A percentile compares a stretch with the other conserved stretches of the same genome.
These are phyloP conservation scores for Lanmaoa rubissima DNA, from an alignment of 768 basidiomycete genomes.

Conservation along the genomic window DNA sequence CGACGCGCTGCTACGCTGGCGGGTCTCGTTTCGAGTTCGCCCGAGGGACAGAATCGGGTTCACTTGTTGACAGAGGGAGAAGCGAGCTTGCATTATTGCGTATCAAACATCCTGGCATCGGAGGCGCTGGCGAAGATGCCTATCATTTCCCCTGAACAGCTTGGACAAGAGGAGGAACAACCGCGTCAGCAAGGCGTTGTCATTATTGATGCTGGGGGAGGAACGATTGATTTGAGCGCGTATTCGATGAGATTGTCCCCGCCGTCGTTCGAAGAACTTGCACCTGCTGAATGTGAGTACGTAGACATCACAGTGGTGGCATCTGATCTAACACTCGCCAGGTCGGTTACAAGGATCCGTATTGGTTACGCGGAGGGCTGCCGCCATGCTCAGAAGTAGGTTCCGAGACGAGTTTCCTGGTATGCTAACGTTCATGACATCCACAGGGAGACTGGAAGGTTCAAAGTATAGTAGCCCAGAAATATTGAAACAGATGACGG, in stretches of 20 bases:
- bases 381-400: slow-evolving; percentile 29
- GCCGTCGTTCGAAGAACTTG: slow-evolving; percentile 39
- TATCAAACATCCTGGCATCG: slow-evolving; percentile 43
- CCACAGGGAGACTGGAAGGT: slow-evolving; percentile 29
- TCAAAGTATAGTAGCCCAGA: slow-evolving; percentile 33
- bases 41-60: slow-evolving; percentile 41
- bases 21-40: slow-evolving; percentile 45
- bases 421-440: neutral
- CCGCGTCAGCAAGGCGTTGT: slow-evolving; percentile 37
- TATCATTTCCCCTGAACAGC: slow-evolving; percentile 17
- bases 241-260: slow-evolving; percentile 41
- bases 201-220: slow-evolving; percentile 52
- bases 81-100: slow-evolving; percentile 58
- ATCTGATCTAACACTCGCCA: slow-evolving; percentile 13
- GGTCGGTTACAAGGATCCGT: slow-evolving; percentile 44
- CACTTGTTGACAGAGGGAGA: slow-evolving; percentile 65
- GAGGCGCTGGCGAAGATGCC: slow-evolving; percentile 26
- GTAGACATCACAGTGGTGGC: neutral
- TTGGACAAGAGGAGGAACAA: slow-evolving; percentile 18
- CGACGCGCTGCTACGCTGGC: slow-evolving; percentile 51
- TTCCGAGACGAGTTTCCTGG: neutral
- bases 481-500: slow-evolving; percentile 36
- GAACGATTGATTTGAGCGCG: slow-evolving; percentile 43
- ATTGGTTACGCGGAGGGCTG: slow-evolving; percentile 36
- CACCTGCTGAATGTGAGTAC: slow-evolving; percentile 35